Evolutionary conservation across 2,329 filamentous ascomycete genomes (phyloP).

Genomic region (Dichotomopilus funicola): DNA sequence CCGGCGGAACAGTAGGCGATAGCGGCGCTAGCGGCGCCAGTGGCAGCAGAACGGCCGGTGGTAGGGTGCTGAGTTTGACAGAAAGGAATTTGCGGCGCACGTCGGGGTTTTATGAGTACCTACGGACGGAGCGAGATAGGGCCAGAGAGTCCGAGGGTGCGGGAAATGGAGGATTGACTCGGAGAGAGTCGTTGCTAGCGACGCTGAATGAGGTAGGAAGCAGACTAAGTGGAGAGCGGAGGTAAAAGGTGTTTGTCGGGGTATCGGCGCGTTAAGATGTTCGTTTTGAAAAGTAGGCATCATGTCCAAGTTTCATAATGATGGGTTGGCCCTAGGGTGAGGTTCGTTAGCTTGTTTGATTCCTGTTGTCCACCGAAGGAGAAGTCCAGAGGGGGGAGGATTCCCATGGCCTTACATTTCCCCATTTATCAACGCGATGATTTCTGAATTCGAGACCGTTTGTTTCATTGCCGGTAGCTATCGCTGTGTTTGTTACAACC

Average conservation of each 20-base stretch:
- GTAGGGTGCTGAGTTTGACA: not conserved
- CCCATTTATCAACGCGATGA: too few relatives aligned
- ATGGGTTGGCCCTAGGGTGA: too few relatives aligned
- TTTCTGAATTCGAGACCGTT: too few relatives aligned
- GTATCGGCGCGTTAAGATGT: not conserved
- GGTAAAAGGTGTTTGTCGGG: not conserved
- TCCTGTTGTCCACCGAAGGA: too few relatives aligned
- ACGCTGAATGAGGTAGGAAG: not conserved
- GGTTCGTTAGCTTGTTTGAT: too few relatives aligned
- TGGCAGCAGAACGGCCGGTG: not conserved
- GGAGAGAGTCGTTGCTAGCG: not conserved
- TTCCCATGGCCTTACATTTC: too few relatives aligned
- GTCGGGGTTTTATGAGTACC: not conserved
- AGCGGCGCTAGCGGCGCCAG: too few relatives aligned
- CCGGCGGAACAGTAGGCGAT: too few relatives aligned
- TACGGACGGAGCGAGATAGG: not conserved
- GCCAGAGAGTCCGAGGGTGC: not conserved
- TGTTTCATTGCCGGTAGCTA: not conserved
- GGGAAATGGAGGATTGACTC: not conserved
- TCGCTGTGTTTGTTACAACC: slow-evolving; percentile 12
- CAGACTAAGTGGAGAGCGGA: not conserved
- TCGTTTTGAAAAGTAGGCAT: not conserved
- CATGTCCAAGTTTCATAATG: not conserved
- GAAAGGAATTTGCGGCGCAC: not conserved
- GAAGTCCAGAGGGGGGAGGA: too few relatives aligned